Base-by-base conservation (phyloP, 176 grass and related monocot species). In the Elaeis guineensis region DNA sequence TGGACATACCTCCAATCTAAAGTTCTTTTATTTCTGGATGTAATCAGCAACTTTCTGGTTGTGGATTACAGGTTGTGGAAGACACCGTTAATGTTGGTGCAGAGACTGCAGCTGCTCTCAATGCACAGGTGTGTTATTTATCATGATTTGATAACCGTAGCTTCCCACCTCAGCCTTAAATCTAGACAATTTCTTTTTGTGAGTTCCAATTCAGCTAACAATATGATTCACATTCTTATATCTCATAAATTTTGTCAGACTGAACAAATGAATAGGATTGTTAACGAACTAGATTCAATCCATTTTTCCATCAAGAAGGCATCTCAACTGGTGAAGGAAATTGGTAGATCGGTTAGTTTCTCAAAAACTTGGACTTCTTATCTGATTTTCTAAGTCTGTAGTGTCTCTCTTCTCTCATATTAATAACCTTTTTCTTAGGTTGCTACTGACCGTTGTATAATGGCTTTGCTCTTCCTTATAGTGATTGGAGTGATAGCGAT, bases 231-330 rank as follows among this genome's bases (percentile, higher is more conserved):
- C 58, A 66, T 76, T 50, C 32, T 17, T 23, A 62, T 67, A 69
- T 67, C 63, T 76, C 24, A 67, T 61, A 51, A 16, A 25, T 71
- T 81, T 44, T 73, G 59, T 50, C 77, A 96, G 91, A 96, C 91
- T 24, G 91, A 90, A 49, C 91, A 96, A 96, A 96, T 90, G 91
- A 90, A 80, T 71, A 84, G 91, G 73, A 58, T 90, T 69, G 78
- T 96, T 48, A 96, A 96, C 75, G 91, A 96, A 75, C 75, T 96
- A 58, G 91, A 96, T 48, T 96, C 91, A 9, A 96, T 96, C 28
- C 91, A 96, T 82, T 96, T 96, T 77, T 96, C 86, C 52, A 78
- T 96, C 53, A 96, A 96, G 64, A 96, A 90, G 62, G 83, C 91
- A 69, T 87, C 91, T 16, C 39, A 90, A 54, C 64, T 96, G 64